Base-by-base conservation (phyloP, 2,329 filamentous ascomycete genomes). In the Ophiostoma montium region DNA sequence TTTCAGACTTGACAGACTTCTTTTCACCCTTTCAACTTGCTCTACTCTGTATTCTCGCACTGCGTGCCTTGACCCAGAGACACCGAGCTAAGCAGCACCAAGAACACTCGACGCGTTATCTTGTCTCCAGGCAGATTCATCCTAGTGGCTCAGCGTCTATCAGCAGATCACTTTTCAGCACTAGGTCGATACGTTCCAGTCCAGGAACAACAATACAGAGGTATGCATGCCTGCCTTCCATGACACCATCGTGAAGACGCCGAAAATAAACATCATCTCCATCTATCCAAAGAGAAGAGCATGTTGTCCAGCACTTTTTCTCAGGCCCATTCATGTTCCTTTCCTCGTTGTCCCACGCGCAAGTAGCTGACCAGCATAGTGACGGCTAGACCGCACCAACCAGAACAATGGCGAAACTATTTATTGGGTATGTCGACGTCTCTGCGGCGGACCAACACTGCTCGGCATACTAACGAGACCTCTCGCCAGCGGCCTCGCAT, bases 401-500 rank as follows among this genome's bases (percentile, higher is more conserved):
- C 23, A 19, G 35, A 38, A 50, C 46, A 21, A 52, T 52, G 51
- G 45, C 51, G 18, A 52, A 52, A 39, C 33, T 52, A 60, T 95
- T 95, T 66, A 86, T 95, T 66, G 88, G 88, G 88, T 94, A 75
- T 31, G 35, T 3, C 3, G 16, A 13, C 8, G 16, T 36, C 35
- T 3, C 16, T 36, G 5, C 23, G 5, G 4, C 10, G 8, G 21
- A 9, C 16, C 36, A 11, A 21, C 4, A 27, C 8, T 27, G 23
- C 10, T 21, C 9, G 16, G 16, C 30, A 30, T 10, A 15, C 13
- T 23, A 19, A 18, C 21, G 2, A 39, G 3, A 5, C 16, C 27
- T n/a, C 23, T 16, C 27, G 11, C 23, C 50, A 95, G 90, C 63
- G 92, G 92, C 76, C 87, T 98, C 59, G 87, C 92, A 62, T 98